These are phyloP conservation scores for Tubosaeta sp. DNA, from an alignment of 768 basidiomycete species.

Conservation along the genomic window DNA sequence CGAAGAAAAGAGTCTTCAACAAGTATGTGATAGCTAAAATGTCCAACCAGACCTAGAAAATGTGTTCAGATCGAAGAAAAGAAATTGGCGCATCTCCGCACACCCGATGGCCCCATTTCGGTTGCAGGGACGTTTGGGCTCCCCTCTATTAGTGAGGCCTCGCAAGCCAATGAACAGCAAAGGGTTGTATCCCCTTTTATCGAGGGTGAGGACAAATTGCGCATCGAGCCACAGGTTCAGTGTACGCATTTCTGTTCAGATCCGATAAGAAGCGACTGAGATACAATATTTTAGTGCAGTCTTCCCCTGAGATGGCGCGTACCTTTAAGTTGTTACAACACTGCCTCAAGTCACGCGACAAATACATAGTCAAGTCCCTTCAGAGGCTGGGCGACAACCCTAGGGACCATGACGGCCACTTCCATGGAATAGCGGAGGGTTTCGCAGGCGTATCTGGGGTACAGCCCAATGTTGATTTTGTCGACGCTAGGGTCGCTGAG, in stretches of 20 bases:
- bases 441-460: constrained; percentile 63
- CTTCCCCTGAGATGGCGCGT: constrained; percentile 36
- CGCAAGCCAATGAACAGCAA: constrained; percentile 19
- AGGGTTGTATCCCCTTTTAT: constrained; percentile 15
- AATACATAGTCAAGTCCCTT: constrained; percentile 84
- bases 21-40: constrained; percentile 43
- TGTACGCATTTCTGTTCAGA: constrained; percentile 13
- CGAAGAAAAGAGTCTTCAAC: constrained; percentile 73
- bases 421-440: constrained; percentile 62
- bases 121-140: constrained; percentile 39
- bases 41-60: constrained; percentile 1
- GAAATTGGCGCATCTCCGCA: constrained; percentile 58
- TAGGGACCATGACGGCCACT: constrained; percentile 79
- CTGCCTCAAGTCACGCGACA: constrained; percentile 91
- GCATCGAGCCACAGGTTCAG: constrained; percentile 30
- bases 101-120: constrained; percentile 39
- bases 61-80: constrained; percentile 68
- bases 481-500: constrained; percentile 19
- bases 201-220: constrained; percentile 37
- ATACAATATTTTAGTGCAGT: constrained; percentile 14
- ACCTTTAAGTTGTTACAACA: constrained; percentile 72
- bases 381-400: constrained; percentile 97
- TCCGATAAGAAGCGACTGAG: constrained; percentile 3
- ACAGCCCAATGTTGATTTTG: constrained; percentile 52
- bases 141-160: constrained; percentile 30